phyloP scores from a whole-genome alignment of 139 green algal species.

The Chara braunii region DNA sequence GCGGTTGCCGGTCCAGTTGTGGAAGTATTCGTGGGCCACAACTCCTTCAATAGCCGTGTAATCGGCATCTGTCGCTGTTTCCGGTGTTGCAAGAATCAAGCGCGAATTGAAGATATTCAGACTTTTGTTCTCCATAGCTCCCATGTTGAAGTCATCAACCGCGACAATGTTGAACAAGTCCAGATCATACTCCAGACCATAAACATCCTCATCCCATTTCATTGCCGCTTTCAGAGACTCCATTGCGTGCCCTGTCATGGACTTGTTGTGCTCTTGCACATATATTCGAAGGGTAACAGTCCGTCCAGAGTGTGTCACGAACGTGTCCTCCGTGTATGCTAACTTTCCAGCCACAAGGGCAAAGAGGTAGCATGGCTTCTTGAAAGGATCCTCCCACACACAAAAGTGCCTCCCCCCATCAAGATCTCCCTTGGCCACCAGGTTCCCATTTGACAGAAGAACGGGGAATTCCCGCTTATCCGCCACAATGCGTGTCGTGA shows the following conservation, averaged over 20 bases:
- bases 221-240: conserved; percentile 81
- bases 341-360: conserved; percentile 91
- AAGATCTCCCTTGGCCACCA: conserved; percentile 71
- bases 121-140: conserved; percentile 96
- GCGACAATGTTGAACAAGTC: conserved; percentile 92
- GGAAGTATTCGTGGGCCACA: conserved; percentile 77
- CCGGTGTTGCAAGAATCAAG: conserved; percentile 80
- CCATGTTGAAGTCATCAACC: conserved; percentile 67
- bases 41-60: conserved; percentile 86
- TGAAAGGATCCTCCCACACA: conserved; percentile 82
- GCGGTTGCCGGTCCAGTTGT: background rate
- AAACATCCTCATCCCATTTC: conserved; percentile 84
- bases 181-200: conserved; percentile 94
- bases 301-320: conserved; percentile 65
- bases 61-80: conserved; percentile 87
- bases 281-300: conserved; percentile 85
- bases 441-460: conserved; percentile 94
- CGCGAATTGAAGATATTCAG: conserved; percentile 79
- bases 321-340: conserved; percentile 65
- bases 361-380: conserved; percentile 98
- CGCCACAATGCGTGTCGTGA: conserved; percentile 79
- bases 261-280: conserved; percentile 56
- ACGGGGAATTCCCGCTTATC: conserved; percentile 85
- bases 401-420: conserved; percentile 54
- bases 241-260: conserved; percentile 77